phyloP scores from a whole-genome alignment of 1,284 basidiomycete genomes.

The Uromyces viciae-fabae region DNA sequence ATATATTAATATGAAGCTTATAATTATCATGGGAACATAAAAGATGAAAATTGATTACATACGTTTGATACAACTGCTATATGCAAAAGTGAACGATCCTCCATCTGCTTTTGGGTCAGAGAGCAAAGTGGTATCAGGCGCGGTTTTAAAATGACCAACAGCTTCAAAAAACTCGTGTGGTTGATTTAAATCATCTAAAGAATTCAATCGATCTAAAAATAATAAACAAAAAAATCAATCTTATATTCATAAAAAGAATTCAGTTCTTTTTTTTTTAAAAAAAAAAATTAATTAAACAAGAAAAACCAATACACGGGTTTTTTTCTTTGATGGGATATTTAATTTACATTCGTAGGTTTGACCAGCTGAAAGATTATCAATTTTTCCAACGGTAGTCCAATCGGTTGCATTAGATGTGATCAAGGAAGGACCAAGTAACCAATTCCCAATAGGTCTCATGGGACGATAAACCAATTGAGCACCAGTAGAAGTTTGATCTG shows the following conservation, averaged over 20 bases:
- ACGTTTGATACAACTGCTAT: constrained; percentile 44
- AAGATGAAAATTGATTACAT: background rate
- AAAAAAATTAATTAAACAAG: background rate
- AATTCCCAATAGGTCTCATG: constrained; percentile 34
- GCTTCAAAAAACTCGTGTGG: constrained; percentile 43
- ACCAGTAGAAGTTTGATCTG: background rate
- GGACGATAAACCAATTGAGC: constrained; percentile 34
- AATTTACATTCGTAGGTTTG: constrained; percentile 30
- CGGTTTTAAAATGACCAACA: constrained; percentile 46
- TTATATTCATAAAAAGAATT: background rate
- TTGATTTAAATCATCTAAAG: background rate
- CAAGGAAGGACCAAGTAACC: constrained; percentile 14
- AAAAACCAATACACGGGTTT: too few relatives aligned
- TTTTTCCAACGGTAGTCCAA: constrained; percentile 36
- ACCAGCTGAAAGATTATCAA: constrained; percentile 27
- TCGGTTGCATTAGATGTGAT: constrained; percentile 27
- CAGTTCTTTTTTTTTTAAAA: background rate
- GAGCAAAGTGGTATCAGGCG: constrained; percentile 46
- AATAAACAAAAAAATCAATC: background rate
- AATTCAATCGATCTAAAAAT: constrained; percentile 25
- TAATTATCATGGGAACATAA: background rate
- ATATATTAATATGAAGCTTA: too few relatives aligned
- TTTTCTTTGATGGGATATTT: background rate
- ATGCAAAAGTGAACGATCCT: constrained; percentile 30
- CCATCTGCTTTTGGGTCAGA: background rate